phyloP scores from a whole-genome alignment of 495 filamentous ascomycete species.

The Podospora pseudocomata region DNA sequence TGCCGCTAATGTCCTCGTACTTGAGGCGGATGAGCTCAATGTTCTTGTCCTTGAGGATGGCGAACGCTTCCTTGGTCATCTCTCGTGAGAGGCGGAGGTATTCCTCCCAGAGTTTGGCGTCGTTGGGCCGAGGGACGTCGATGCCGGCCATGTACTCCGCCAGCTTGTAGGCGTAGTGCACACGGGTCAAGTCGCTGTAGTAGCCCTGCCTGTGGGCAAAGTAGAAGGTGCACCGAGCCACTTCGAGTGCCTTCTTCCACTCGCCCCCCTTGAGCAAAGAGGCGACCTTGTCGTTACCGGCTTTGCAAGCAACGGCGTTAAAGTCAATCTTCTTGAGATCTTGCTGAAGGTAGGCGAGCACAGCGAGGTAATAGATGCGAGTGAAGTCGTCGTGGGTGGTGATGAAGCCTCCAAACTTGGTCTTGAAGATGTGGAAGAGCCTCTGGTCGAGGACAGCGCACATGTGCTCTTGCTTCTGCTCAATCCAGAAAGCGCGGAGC shows the following conservation, averaged over 20 bases:
- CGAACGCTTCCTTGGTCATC: conserved; percentile 51
- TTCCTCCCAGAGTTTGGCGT: conserved; percentile 41
- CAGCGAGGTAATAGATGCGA: conserved; percentile 49
- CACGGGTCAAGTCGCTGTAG: conserved; percentile 45
- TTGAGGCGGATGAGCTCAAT: conserved; percentile 52
- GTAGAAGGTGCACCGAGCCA: conserved; percentile 52
- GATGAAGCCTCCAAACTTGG: conserved; percentile 45
- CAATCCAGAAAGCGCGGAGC: conserved; percentile 49
- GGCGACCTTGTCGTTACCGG: conserved; percentile 25
- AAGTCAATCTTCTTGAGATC: conserved; percentile 32
- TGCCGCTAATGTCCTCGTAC: conserved; percentile 51
- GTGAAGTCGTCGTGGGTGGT: conserved; percentile 37
- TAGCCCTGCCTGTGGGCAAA: conserved; percentile 55
- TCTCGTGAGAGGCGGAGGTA: conserved; percentile 54
- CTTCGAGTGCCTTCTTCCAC: conserved; percentile 51
- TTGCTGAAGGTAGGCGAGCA: conserved; percentile 45
- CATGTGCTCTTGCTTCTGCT: conserved; percentile 41
- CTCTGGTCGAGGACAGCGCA: conserved; percentile 50
- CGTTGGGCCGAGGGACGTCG: conserved; percentile 39
- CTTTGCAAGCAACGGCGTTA: conserved; percentile 21
- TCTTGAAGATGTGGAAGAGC: conserved; percentile 54
- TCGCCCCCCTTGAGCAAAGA: conserved; percentile 39
- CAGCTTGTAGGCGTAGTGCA: conserved; percentile 54
- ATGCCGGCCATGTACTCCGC: conserved; percentile 52
- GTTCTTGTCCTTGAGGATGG: conserved; percentile 45